Base-by-base conservation (phyloP, 306 rosid genomes). In the Coriaria nepalensis region DNA sequence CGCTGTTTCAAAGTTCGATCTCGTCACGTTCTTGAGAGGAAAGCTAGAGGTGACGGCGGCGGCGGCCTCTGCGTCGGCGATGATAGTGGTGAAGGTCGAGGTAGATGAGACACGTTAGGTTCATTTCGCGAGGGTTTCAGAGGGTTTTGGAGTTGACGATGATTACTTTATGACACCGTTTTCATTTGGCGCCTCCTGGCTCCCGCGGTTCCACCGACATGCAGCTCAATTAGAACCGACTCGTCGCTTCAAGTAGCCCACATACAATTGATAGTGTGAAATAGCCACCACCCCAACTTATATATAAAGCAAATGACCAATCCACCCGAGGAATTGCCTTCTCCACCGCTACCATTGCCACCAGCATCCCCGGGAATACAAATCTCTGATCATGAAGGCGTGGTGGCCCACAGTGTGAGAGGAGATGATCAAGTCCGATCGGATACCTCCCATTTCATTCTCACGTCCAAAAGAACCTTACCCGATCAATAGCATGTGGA, bases 401-500 rank as follows among this genome's bases (percentile, higher is more conserved):
- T 20, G 29, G 29, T n/a, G 29, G 29, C 29, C 29, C 29, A 20
- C 29, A 20, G 3, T 20, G 1, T 20, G 29, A 20, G 2, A 20
- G 3, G 29, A 20, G 29, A 20, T 20, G 29, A n/a, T n/a, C n/a
- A n/a, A n/a, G n/a, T n/a, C n/a, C n/a, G n/a, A n/a, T n/a, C n/a
- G n/a, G n/a, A n/a, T 40, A 39, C 56, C n/a, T 32, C 13, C 62
- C 53, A 33, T 53, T 53, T 73, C 71, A 20, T 20, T 20, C 45
- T 70, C 76, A 47, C 71, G 41, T 9, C 43, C 74, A 49, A 50
- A 60, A 57, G 80, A 78, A 33, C 29, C 29, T 20, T 1, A 20
- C 29, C 97, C 93, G 33, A 77, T 63, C 74, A 90, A 69, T 69
- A 84, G 65, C 51, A 73, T 78, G 65, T 81, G 97, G 73, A 93